Base-by-base conservation (phyloP, 73 alveolate species). In the Stentor roeselii region DNA sequence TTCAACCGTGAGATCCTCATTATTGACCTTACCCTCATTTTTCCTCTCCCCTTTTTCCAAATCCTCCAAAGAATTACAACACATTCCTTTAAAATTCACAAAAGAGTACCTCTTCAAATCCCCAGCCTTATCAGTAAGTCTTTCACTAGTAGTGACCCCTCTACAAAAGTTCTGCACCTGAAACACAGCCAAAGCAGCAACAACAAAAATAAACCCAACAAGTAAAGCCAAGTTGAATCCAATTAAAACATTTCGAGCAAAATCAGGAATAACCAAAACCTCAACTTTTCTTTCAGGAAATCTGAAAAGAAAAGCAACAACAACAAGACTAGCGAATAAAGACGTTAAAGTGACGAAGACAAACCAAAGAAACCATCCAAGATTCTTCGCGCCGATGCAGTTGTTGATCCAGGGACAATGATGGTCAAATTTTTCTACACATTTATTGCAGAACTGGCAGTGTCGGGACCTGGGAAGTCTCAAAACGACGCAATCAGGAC, bases 391-490 rank as follows among this genome's bases (percentile, higher is more conserved):
- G 1, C 93, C 95, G n/a, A 90, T 87, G 67, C 95, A 90, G 75
- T 87, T 90, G 61, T 90, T 87, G 21, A 90, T 84, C 95, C 95
- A 90, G 34, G 93, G 93, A 42, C 95, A 90, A 78, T 90, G 95
- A 77, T 90, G 95, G 61, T 90, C 95, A 59, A 84, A 90, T 41
- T 90, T 75, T 59, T 90, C 93, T 39, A 90, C 91, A 50, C 95
- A 90, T 84, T 60, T 83, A 74, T 90, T 83, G 42, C 95, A 90
- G 75, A 86, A 87, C 15, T 75, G 37, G 83, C 95, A 90, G 59
- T 90, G 95, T 59, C 93, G 83, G 21, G 93, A 89, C 34, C 93
- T 31, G 36, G 86, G 32, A 0, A 92, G 84, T 31, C 92, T 60
- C n/a, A 84, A 84, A 2, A 90, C 89, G 50, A 86, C 89, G 76